These are phyloP conservation scores for Trichoderma sp. DNA, from an alignment of 2,329 filamentous ascomycete genomes.

Conservation along the genomic window DNA sequence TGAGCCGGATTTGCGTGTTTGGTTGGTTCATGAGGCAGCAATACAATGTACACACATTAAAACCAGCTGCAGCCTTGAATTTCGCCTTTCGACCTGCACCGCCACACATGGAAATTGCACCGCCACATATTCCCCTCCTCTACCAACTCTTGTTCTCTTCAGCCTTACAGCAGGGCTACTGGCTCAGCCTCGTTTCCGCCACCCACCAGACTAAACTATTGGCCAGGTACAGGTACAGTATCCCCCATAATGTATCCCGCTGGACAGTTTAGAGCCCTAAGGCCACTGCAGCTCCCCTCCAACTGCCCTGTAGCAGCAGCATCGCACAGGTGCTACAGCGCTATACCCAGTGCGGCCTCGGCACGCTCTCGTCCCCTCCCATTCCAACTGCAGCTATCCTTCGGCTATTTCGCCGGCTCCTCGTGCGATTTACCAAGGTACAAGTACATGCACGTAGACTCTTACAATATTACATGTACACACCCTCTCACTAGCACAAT, in stretches of 20 bases:
- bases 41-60: background rate
- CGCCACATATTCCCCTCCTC: background rate
- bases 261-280: too few relatives aligned
- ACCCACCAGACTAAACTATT: background rate
- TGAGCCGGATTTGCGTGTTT: background rate
- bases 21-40: background rate
- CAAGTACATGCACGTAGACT: too few relatives aligned
- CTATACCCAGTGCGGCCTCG: background rate
- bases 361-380: too few relatives aligned
- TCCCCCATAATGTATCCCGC: background rate
- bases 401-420: background rate
- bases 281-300: background rate
- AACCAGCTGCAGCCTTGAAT: background rate
- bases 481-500: background rate
- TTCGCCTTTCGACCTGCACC: background rate
- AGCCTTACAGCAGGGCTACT: slow-evolving; percentile 7
- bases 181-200: background rate
- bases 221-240: too few relatives aligned
- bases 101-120: background rate
- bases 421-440: background rate
- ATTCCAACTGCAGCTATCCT: background rate
- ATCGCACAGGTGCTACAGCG: background rate
- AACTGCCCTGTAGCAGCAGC: background rate
- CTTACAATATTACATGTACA: background rate
- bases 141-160: background rate